Conservation (phyloP, 2,329 filamentous ascomycete genomes). For the Chaetomium sp. region DNA sequence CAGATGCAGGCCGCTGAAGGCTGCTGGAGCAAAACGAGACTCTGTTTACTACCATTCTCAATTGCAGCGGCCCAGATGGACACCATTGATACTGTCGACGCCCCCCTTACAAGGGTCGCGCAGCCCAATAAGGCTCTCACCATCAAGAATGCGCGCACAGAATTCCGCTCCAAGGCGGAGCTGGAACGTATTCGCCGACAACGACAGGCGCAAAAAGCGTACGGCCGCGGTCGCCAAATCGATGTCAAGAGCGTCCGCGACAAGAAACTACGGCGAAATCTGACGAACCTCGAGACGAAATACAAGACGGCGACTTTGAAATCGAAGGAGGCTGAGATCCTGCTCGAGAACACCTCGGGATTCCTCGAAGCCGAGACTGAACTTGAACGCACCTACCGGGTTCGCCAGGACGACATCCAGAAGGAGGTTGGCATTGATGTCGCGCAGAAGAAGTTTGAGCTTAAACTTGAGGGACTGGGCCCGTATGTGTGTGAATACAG, state of each 20-base stretch:
- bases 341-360: constrained; percentile 78
- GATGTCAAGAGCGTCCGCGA: constrained; percentile 69
- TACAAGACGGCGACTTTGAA: constrained; percentile 74
- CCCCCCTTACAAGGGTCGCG: constrained; percentile 29
- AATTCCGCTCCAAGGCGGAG: constrained; percentile 47
- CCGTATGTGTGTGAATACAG: constrained; percentile 89
- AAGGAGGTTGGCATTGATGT: constrained; percentile 70
- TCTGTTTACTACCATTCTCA: neutral
- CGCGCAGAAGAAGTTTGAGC: constrained; percentile 86
- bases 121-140: constrained; percentile 48
- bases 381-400: constrained; percentile 86
- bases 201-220: constrained; percentile 63
- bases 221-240: constrained; percentile 77
- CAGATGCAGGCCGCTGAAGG: neutral
- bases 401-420: constrained; percentile 80
- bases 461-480: constrained; percentile 74
- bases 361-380: constrained; percentile 85
- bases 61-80: constrained; percentile 14
- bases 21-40: neutral
- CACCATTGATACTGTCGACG: constrained; percentile 26
- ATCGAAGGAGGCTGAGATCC: constrained; percentile 91
- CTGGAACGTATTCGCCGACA: constrained; percentile 45
- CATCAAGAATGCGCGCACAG: constrained; percentile 43
- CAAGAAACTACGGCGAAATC: constrained; percentile 79
- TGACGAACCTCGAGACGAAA: constrained; percentile 73